Evolutionary conservation across 1,284 basidiomycete genomes (phyloP).

Genomic region (Marasmius oreades): DNA sequence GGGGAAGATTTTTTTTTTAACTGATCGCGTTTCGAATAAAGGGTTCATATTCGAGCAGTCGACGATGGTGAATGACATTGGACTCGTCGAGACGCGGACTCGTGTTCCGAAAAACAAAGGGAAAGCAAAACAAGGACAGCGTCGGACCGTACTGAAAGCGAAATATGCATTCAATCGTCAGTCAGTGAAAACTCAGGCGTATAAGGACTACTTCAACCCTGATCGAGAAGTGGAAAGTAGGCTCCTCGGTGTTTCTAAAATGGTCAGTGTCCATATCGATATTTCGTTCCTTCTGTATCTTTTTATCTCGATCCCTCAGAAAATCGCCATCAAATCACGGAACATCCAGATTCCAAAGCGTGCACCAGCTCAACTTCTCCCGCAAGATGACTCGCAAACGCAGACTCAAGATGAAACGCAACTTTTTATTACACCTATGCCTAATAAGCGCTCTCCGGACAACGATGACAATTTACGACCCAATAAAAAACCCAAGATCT

Average conservation of each 20-base stretch:
- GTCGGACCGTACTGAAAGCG: slow-evolving; percentile 52
- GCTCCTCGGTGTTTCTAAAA: slow-evolving; percentile 52
- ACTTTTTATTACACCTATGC: slow-evolving; percentile 16
- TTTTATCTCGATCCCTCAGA: neutral
- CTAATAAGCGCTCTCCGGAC: slow-evolving; percentile 26
- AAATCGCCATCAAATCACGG: slow-evolving; percentile 10
- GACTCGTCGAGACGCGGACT: slow-evolving; percentile 40
- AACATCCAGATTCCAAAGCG: slow-evolving; percentile 4
- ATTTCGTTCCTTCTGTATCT: too few relatives aligned
- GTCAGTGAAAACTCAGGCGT: slow-evolving; percentile 41
- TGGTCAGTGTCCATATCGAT: slow-evolving; percentile 36
- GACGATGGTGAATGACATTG: slow-evolving; percentile 47
- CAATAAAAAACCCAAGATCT: slow-evolving; percentile 53
- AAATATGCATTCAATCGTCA: slow-evolving; percentile 54
- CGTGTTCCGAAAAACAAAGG: slow-evolving; percentile 34
- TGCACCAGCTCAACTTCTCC: slow-evolving; percentile 15
- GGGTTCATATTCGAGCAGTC: slow-evolving; percentile 59
- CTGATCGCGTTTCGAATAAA: slow-evolving; percentile 22
- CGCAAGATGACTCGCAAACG: slow-evolving; percentile 21
- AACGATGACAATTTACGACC: slow-evolving; percentile 23
- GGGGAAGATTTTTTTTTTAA: neutral
- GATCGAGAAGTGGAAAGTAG: slow-evolving; percentile 53
- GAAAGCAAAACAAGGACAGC: slow-evolving; percentile 44
- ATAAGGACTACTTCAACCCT: slow-evolving; percentile 67
- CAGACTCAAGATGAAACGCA: slow-evolving; percentile 54